A percentile compares a stretch with the other conserved stretches of the same genome.
phyloP scores from a whole-genome alignment of 257 asterid species.

The Rauvolfia tetraphylla region DNA sequence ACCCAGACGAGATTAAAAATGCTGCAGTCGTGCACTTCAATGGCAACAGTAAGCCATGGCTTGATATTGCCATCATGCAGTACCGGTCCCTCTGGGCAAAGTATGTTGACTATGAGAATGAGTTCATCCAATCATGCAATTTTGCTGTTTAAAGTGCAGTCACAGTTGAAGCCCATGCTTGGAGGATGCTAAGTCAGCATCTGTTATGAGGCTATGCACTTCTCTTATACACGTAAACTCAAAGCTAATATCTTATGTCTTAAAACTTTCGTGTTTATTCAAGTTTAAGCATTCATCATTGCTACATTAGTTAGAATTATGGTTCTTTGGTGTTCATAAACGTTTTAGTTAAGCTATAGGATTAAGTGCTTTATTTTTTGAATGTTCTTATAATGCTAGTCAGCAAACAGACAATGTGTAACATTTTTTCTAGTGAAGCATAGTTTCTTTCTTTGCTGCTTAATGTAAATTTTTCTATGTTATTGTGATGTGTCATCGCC shows the following conservation, averaged over 20 bases:
- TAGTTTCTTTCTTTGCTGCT: not conserved
- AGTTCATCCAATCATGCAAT: slow-evolving; percentile 76
- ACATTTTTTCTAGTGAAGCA: not conserved
- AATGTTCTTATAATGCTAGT: not conserved
- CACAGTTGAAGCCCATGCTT: slow-evolving; percentile 25
- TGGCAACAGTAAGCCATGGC: slow-evolving; percentile 49
- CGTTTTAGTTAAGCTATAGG: slow-evolving; percentile 23
- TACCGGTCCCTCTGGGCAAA: slow-evolving; percentile 38
- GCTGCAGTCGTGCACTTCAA: slow-evolving; percentile 45
- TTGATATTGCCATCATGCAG: slow-evolving; percentile 37
- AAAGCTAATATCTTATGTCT: slow-evolving; percentile 24
- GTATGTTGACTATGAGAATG: slow-evolving; percentile 54
- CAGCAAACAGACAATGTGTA: not conserved
- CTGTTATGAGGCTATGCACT: slow-evolving; percentile 22
- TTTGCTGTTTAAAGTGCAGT: slow-evolving; percentile 50
- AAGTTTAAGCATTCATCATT: slow-evolving; percentile 22
- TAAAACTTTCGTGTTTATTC: slow-evolving; percentile 24
- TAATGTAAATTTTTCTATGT: not conserved
- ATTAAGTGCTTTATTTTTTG: not conserved
- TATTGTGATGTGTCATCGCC: not conserved
- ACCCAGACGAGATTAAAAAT: slow-evolving; percentile 36
- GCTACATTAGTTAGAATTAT: slow-evolving; percentile 22
- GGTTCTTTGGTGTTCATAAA: slow-evolving; percentile 41
- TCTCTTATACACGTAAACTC: slow-evolving; percentile 38
- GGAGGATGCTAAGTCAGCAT: slow-evolving; percentile 26